phyloP scores from a whole-genome alignment of 345 rosid genomes.

The Triadica sebifera region DNA sequence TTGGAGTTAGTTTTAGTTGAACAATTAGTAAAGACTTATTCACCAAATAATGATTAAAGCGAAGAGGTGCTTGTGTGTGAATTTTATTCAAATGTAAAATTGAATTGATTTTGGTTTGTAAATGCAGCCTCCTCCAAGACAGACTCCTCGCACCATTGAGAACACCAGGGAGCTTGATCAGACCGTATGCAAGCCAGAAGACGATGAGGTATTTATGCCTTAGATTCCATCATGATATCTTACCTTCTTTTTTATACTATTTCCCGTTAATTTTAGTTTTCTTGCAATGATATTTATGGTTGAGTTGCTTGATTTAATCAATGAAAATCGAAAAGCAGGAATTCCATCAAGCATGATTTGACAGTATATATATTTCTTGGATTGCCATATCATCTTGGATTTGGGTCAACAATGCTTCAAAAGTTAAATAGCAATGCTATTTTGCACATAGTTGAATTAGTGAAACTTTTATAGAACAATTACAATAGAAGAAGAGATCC shows the following conservation, averaged over 20 bases:
- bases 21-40: neutral
- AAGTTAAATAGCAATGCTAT: neutral
- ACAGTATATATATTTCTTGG: neutral
- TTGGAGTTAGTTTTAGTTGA: neutral
- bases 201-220: constrained; percentile 63
- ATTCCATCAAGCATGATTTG: neutral
- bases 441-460: too few species aligned
- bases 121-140: constrained; percentile 68
- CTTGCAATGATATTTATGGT: neutral
- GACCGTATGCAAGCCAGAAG: constrained; percentile 86
- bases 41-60: neutral
- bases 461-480: neutral
- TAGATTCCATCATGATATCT: neutral
- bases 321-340: neutral
- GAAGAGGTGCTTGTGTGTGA: neutral
- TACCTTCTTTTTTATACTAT: neutral
- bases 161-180: constrained; percentile 88
- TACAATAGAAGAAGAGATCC: neutral
- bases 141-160: constrained; percentile 78
- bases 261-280: neutral
- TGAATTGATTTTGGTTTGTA: neutral
- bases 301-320: neutral
- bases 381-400: neutral
- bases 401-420: neutral
- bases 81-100: neutral